Conservation (phyloP, 306 rosid genomes). For the Albizia julibrissin region DNA sequence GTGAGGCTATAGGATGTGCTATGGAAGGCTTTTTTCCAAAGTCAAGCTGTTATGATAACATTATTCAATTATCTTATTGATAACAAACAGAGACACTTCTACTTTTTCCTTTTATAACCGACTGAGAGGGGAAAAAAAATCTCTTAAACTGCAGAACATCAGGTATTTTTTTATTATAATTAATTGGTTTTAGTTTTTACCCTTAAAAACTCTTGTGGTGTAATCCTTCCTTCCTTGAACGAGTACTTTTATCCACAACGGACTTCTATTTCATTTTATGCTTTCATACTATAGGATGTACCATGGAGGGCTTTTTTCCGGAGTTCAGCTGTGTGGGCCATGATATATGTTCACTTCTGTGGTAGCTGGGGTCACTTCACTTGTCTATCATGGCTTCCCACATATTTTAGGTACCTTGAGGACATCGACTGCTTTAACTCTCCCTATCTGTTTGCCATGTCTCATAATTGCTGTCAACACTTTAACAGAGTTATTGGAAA, state of each 20-base stretch:
- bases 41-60: neutral
- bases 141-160: constrained; percentile 18
- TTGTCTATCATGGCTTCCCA: constrained; percentile 95
- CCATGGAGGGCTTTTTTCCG: constrained; percentile 88
- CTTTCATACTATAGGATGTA: constrained; percentile 54
- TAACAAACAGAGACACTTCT: neutral
- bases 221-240: constrained; percentile 1
- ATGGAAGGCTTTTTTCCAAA: neutral
- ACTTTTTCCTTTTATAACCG: neutral
- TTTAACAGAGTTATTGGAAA: constrained; percentile 11
- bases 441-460: constrained; percentile 23
- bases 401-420: constrained; percentile 75
- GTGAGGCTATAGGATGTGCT: neutral
- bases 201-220: neutral
- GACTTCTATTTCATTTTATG: constrained; percentile 32
- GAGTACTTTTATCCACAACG: constrained; percentile 8
- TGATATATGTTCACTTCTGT: constrained; percentile 94
- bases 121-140: neutral
- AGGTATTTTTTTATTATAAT: neutral
- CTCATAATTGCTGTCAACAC: constrained; percentile 12
- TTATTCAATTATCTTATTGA: constrained; percentile 8
- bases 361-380: constrained; percentile 99
- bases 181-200: neutral
- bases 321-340: constrained; percentile 96
- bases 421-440: constrained; percentile 4